A percentile compares a stretch with the other conserved stretches of the same genome.
Evolutionary conservation across 140 eudicot genomes (phyloP).

Genomic region (Anethum foeniculum): DNA sequence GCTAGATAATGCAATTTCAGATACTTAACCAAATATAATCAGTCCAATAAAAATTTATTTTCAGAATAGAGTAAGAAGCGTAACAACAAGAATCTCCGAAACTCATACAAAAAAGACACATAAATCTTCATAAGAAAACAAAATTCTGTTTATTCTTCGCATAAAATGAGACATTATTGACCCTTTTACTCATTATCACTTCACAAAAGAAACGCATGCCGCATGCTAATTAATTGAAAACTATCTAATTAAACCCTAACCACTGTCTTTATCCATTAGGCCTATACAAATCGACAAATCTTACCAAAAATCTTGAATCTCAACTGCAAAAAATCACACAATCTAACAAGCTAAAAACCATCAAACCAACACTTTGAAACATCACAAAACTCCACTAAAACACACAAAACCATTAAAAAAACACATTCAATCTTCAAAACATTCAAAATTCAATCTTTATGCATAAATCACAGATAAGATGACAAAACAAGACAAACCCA

Average conservation of each 20-base stretch:
- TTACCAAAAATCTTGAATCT: background rate
- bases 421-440: background rate
- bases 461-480: background rate
- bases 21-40: background rate
- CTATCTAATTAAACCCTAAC: background rate
- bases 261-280: background rate
- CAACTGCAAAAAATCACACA: background rate
- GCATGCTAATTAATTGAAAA: background rate
- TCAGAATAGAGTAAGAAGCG: background rate
- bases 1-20: background rate
- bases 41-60: background rate
- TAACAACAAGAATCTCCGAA: background rate
- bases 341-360: background rate
- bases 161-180: background rate
- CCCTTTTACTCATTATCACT: background rate
- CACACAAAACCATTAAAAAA: background rate
- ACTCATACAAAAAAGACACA: background rate
- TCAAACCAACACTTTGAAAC: background rate
- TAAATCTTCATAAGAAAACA: background rate
- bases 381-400: background rate
- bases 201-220: background rate
- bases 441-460: slow-evolving; percentile 3
- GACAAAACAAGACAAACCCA: background rate
- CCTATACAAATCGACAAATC: background rate
- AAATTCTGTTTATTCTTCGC: background rate